A percentile compares a stretch with the other conserved stretches of the same genome.
Conservation (phyloP, 1,284 basidiomycete genomes). For the Hemileia vastatrix region DNA sequence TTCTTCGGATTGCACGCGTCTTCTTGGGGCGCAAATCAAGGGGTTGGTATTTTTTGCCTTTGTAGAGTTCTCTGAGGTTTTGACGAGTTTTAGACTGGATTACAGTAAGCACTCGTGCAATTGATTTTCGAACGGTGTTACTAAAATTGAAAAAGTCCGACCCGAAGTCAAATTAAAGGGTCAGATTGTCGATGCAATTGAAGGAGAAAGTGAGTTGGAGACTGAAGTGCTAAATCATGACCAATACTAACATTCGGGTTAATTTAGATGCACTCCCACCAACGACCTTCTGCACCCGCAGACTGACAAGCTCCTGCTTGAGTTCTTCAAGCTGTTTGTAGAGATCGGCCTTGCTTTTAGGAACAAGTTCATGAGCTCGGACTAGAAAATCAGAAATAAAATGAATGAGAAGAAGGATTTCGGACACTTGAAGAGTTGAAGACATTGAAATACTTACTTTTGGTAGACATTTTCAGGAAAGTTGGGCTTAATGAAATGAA, state of each 20-base stretch:
- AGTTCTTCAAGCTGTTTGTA: constrained; percentile 87
- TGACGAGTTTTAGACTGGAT: constrained; percentile 97
- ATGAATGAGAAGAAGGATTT: too few species aligned
- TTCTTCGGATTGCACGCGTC: constrained; percentile 95
- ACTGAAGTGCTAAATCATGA: constrained; percentile 8
- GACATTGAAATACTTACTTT: too few species aligned
- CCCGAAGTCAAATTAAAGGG: background rate
- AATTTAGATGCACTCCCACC: constrained; percentile 93
- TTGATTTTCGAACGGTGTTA: constrained; percentile 94
- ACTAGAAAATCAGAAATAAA: too few species aligned
- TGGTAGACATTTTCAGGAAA: too few species aligned
- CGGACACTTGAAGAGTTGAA: too few species aligned
- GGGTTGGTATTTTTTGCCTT: constrained; percentile 90
- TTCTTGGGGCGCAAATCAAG: constrained; percentile 97
- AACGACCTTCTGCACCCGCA: constrained; percentile 94
- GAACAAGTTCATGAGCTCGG: constrained; percentile 43
- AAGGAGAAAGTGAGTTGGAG: background rate
- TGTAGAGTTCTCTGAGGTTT: constrained; percentile 97
- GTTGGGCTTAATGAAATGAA: too few species aligned
- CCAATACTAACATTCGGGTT: constrained; percentile 76
- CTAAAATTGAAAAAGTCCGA: constrained; percentile 48
- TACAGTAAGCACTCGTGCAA: constrained; percentile 95
- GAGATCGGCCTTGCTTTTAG: constrained; percentile 94
- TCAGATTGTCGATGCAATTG: background rate
- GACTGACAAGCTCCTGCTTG: constrained; percentile 79